A percentile compares a stretch with the other conserved stretches of the same genome.
phyloP scores from a whole-genome alignment of 495 filamentous ascomycete species.

The Trichoderma parareesei region DNA sequence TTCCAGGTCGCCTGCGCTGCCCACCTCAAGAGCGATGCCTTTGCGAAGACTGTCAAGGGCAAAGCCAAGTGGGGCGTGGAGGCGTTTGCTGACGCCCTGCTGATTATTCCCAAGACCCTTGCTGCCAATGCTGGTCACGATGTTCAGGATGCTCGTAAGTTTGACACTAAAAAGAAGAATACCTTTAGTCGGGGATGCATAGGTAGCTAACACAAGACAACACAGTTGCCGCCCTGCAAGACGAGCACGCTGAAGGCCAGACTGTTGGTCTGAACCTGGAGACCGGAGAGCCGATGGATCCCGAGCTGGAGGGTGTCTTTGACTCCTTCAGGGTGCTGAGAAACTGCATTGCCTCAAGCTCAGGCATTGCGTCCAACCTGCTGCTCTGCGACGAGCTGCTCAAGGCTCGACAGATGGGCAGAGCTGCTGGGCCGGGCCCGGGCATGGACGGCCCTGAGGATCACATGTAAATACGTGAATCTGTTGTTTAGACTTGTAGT shows the following conservation, averaged over 20 bases:
- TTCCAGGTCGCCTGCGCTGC: constrained; percentile 92
- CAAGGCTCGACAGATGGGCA: constrained; percentile 91
- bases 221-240: constrained; percentile 71
- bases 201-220: constrained; percentile 16
- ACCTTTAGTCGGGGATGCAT: too few species aligned
- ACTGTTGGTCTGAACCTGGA: constrained; percentile 76
- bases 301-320: constrained; percentile 84
- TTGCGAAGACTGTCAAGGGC: constrained; percentile 84
- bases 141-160: constrained; percentile 83
- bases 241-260: constrained; percentile 79
- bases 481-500: constrained; percentile 8
- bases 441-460: constrained; percentile 45
- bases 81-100: constrained; percentile 87
- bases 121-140: constrained; percentile 95
- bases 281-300: constrained; percentile 90
- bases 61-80: constrained; percentile 93
- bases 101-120: constrained; percentile 94
- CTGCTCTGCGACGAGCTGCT: constrained; percentile 94
- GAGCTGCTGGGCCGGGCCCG: constrained; percentile 41
- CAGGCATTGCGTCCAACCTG: constrained; percentile 91
- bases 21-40: constrained; percentile 76
- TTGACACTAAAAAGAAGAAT: neutral
- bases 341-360: constrained; percentile 87
- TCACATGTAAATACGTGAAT: constrained; percentile 19
- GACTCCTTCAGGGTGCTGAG: constrained; percentile 93